These are phyloP conservation scores for Sclerotinia subarctica DNA, from an alignment of 2,329 filamentous ascomycete species.

Conservation along the genomic window DNA sequence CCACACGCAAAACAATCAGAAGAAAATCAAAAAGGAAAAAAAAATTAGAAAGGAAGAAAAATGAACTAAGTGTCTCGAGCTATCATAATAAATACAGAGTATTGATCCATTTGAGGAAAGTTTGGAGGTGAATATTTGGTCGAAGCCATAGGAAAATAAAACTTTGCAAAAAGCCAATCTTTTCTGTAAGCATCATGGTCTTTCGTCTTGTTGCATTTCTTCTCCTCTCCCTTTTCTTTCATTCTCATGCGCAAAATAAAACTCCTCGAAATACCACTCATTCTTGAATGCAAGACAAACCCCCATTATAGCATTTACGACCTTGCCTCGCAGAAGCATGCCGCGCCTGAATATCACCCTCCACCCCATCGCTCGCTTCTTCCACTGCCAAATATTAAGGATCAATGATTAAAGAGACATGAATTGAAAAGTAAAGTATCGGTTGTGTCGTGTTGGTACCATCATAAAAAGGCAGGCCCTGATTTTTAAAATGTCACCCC, in stretches of 20 bases:
- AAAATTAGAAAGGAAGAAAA: conserved; percentile 5
- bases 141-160: conserved; percentile 2
- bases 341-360: conserved; percentile 10
- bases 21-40: conserved; percentile 3
- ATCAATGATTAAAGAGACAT: conserved; percentile 24
- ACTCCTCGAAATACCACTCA: conserved; percentile 14
- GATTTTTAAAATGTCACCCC: conserved; percentile 3
- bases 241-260: conserved; percentile 19
- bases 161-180: neutral
- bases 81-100: conserved; percentile 23
- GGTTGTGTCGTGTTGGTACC: conserved; percentile 18
- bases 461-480: conserved; percentile 17
- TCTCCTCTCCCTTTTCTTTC: neutral
- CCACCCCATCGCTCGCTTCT: conserved; percentile 9
- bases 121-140: neutral
- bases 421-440: conserved; percentile 22
- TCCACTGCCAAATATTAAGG: conserved; percentile 21
- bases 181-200: conserved; percentile 1
- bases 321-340: conserved; percentile 20
- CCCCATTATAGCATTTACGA: conserved; percentile 10
- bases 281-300: conserved; percentile 15
- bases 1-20: conserved; percentile 5
- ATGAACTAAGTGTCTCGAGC: conserved; percentile 7
- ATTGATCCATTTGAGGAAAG: conserved; percentile 14
- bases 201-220: conserved; percentile 5